Conservation (phyloP, 495 filamentous ascomycete genomes). For the Zalerion maritima region DNA sequence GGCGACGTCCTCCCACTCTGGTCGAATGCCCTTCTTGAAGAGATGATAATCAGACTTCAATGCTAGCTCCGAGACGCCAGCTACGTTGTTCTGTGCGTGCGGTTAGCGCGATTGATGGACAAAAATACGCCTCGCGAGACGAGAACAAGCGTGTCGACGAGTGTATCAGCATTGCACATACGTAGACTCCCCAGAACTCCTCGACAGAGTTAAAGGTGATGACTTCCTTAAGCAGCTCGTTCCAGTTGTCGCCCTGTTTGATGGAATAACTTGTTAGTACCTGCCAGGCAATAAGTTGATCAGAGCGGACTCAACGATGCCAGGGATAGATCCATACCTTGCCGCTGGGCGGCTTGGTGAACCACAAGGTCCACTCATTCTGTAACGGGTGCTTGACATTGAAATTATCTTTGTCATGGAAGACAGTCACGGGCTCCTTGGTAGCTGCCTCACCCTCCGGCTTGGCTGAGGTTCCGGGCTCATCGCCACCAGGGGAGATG, state of each 20-base stretch:
- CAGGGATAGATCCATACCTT: slow-evolving; percentile 49
- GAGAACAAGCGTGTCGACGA: too few species aligned
- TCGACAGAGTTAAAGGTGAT: slow-evolving; percentile 97
- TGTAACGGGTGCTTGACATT: slow-evolving; percentile 96
- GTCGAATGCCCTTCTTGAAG: slow-evolving; percentile 92
- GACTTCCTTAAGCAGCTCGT: slow-evolving; percentile 92
- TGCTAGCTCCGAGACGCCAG: slow-evolving; percentile 82
- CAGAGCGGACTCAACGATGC: not conserved
- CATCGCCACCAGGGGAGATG: slow-evolving; percentile 49
- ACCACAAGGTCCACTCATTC: slow-evolving; percentile 97
- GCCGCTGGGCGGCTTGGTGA: slow-evolving; percentile 94
- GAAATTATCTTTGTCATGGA: slow-evolving; percentile 95
- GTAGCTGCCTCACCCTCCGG: slow-evolving; percentile 18
- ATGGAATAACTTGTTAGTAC: slow-evolving; percentile 1
- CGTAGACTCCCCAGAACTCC: slow-evolving; percentile 99
- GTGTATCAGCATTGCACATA: too few species aligned
- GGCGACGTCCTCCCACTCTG: slow-evolving; percentile 94
- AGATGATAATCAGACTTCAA: slow-evolving; percentile 99
- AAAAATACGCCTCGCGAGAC: not conserved
- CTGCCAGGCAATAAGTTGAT: not conserved
- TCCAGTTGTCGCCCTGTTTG: slow-evolving; percentile 87
- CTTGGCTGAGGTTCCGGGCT: slow-evolving; percentile 19
- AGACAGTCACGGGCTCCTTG: slow-evolving; percentile 70
- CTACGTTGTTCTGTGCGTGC: slow-evolving; percentile 80
- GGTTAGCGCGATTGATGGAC: slow-evolving; percentile 4